Percentiles rank a stretch among this genome's conserved stretches.
phyloP scores from a whole-genome alignment of 805 yeast species.

The Ogataea pilisensis region DNA sequence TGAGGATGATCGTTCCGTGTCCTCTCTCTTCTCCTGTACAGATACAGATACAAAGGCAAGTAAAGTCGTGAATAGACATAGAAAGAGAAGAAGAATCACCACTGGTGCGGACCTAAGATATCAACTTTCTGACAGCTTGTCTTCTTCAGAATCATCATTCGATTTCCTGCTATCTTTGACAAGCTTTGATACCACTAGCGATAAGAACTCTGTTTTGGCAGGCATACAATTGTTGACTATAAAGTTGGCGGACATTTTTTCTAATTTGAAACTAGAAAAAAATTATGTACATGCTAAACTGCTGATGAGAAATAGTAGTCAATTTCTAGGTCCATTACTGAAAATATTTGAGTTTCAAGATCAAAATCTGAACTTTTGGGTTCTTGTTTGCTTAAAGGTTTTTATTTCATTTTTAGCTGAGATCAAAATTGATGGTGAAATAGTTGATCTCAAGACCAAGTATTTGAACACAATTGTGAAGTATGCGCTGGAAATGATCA shows the following conservation, averaged over 20 bases:
- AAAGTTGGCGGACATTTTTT: slow-evolving; percentile 14
- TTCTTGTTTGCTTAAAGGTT: slow-evolving; percentile 7
- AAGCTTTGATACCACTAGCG: slow-evolving; percentile 8
- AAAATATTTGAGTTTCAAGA: slow-evolving; percentile 19
- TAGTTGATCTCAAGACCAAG: not conserved
- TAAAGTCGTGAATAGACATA: slow-evolving; percentile 3
- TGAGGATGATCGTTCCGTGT: not conserved
- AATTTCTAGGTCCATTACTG: slow-evolving; percentile 10
- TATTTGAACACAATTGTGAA: slow-evolving; percentile 30
- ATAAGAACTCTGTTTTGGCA: slow-evolving; percentile 12
- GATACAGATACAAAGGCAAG: not conserved
- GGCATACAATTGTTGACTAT: slow-evolving; percentile 32
- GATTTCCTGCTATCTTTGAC: slow-evolving; percentile 25
- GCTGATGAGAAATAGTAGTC: slow-evolving; percentile 2
- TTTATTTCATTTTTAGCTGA: slow-evolving; percentile 6
- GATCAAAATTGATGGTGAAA: not conserved
- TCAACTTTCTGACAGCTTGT: slow-evolving; percentile 19
- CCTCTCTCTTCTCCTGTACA: too few relatives aligned
- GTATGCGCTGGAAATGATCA: slow-evolving; percentile 35
- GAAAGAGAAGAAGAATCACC: slow-evolving; percentile 29
- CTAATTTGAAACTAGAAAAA: not conserved
- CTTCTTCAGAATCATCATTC: slow-evolving; percentile 24
- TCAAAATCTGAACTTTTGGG: slow-evolving; percentile 12
- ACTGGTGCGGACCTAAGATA: slow-evolving; percentile 17
- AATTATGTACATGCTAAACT: not conserved